A percentile compares a stretch with the other conserved stretches of the same genome.
Conservation (phyloP, 495 filamentous ascomycete species). For the Durotheca rogersii region DNA sequence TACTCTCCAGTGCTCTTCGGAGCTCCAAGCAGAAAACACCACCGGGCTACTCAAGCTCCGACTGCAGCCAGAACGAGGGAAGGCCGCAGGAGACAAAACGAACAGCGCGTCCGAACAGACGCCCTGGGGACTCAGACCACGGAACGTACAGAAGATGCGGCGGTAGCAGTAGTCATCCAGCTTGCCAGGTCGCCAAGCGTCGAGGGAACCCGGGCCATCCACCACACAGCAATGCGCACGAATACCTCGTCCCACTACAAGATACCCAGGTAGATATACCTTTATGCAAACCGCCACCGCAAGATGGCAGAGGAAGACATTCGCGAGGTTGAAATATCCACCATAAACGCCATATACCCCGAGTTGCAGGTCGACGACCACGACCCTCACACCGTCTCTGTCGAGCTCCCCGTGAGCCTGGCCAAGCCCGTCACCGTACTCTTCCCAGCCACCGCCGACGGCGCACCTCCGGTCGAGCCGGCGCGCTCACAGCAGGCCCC, state of each 20-base stretch:
- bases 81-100: no score
- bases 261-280: constrained; percentile 8
- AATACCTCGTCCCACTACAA: no score
- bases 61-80: no score
- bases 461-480: constrained; percentile 23
- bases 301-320: constrained; percentile 59
- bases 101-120: background rate
- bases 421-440: constrained; percentile 64
- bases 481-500: constrained; percentile 14
- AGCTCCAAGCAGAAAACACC: no score
- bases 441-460: constrained; percentile 61
- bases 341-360: constrained; percentile 86
- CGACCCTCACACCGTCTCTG: constrained; percentile 61
- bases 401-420: constrained; percentile 75
- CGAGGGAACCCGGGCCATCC: background rate
- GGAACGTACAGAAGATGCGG: constrained; percentile 6
- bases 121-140: background rate
- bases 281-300: constrained; percentile 21
- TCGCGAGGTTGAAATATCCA: constrained; percentile 75
- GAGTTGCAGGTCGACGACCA: constrained; percentile 67
- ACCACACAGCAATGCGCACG: no score
- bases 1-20: no score
- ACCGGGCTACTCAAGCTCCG: no score
- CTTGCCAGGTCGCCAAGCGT: background rate
- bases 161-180: background rate